Conservation (phyloP, 1,284 basidiomycete genomes). For the Anthracocystis walkeri region DNA sequence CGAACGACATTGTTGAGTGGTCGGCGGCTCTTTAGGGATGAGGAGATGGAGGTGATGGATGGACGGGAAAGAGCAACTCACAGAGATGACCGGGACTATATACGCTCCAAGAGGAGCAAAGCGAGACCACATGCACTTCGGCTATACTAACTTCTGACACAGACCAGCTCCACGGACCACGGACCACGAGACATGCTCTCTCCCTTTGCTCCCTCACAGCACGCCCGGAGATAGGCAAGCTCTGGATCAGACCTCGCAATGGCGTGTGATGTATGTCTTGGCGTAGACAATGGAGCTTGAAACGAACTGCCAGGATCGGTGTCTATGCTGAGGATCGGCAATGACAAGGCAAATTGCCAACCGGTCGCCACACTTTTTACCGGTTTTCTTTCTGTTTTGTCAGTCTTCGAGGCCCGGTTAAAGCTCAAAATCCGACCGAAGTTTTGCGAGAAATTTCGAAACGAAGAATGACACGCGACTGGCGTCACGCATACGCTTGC, state of each 20-base stretch:
- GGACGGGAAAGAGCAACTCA: neutral
- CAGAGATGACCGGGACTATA: neutral
- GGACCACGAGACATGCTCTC: neutral
- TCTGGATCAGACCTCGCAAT: too few species aligned
- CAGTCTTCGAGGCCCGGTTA: neutral
- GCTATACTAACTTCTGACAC: neutral
- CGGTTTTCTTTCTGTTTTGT: neutral
- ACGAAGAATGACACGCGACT: neutral
- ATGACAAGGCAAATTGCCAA: too few species aligned
- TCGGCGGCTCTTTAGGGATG: neutral
- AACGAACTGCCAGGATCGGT: too few species aligned
- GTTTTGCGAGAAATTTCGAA: neutral
- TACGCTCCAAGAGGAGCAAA: neutral
- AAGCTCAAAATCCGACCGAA: neutral
- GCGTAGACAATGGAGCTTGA: too few species aligned
- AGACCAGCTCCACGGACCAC: constrained; percentile 3
- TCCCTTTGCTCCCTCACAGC: neutral
- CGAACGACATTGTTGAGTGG: constrained; percentile 32
- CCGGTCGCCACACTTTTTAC: too few species aligned
- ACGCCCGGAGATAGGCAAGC: neutral
- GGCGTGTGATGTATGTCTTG: too few species aligned
- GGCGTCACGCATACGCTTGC: constrained; percentile 6
- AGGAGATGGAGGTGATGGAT: constrained; percentile 5
- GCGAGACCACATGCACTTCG: neutral
- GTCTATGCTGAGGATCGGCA: too few species aligned